phyloP scores from a whole-genome alignment of 2,329 filamentous ascomycete species.

The Epichloe aotearoae region DNA sequence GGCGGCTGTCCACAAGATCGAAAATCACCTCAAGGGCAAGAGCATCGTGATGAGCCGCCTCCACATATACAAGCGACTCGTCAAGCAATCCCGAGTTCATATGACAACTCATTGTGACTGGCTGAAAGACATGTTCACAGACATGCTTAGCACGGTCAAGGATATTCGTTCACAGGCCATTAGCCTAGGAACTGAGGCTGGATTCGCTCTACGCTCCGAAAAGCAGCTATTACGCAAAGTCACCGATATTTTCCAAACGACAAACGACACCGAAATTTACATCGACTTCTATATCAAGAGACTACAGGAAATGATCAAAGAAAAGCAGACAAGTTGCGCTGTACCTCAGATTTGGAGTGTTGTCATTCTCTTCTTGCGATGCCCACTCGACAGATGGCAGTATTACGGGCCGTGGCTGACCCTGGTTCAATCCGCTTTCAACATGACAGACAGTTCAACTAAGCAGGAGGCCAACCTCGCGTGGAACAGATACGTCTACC shows the following conservation, averaged over 20 bases:
- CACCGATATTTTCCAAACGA: constrained; percentile 45
- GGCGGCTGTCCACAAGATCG: constrained; percentile 55
- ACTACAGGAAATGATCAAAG: constrained; percentile 55
- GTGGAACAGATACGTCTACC: constrained; percentile 75
- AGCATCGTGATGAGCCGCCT: constrained; percentile 68
- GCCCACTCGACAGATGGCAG: constrained; percentile 54
- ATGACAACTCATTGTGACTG: constrained; percentile 67
- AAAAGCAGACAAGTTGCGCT: constrained; percentile 34
- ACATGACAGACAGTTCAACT: constrained; percentile 56
- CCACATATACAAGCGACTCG: constrained; percentile 62
- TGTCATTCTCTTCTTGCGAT: constrained; percentile 64
- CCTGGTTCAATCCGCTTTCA: constrained; percentile 74
- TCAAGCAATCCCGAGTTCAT: constrained; percentile 54
- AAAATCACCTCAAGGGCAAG: constrained; percentile 63
- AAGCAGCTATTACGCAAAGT: constrained; percentile 53
- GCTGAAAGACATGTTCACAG: constrained; percentile 70
- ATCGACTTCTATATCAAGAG: constrained; percentile 55
- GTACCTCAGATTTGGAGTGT: constrained; percentile 88
- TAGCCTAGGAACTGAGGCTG: constrained; percentile 56
- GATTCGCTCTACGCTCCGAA: constrained; percentile 56
- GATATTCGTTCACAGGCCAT: constrained; percentile 69
- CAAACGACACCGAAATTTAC: constrained; percentile 43
- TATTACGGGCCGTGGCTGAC: constrained; percentile 62
- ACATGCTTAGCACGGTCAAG: constrained; percentile 65
- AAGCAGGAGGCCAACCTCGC: constrained; percentile 69